phyloP scores from a whole-genome alignment of 1,139 yeast genomes.

The Kodamaea plutei region DNA sequence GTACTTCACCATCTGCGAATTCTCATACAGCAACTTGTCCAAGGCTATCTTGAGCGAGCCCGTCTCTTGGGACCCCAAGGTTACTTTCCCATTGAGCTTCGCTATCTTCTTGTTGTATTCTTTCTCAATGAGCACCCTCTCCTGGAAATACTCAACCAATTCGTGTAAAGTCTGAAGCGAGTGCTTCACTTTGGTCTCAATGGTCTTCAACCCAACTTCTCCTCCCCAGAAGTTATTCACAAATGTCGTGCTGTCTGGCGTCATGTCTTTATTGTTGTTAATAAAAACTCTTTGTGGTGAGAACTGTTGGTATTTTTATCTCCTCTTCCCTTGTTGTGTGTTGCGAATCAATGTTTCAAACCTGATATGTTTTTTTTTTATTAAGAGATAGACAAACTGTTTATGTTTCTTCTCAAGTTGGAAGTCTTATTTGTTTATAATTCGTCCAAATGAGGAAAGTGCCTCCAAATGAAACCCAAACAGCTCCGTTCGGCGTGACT shows the following conservation, averaged over 20 bases:
- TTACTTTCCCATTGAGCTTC: conserved; percentile 41
- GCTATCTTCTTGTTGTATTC: conserved; percentile 60
- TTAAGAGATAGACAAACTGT: too few relatives aligned
- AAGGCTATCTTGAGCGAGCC: conserved; percentile 58
- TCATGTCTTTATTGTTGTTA: conserved; percentile 1
- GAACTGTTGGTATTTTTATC: neutral
- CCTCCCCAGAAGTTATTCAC: conserved; percentile 53
- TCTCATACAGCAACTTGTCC: conserved; percentile 56
- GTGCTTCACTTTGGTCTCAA: conserved; percentile 47
- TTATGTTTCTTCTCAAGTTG: neutral
- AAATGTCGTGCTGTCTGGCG: conserved; percentile 23
- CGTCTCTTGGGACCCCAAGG: conserved; percentile 57
- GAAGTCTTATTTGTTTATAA: conserved; percentile 4
- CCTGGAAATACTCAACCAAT: conserved; percentile 43
- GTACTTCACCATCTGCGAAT: conserved; percentile 30
- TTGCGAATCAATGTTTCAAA: conserved; percentile 1
- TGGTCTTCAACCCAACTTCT: conserved; percentile 45
- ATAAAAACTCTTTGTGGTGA: conserved; percentile 1
- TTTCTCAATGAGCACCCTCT: conserved; percentile 60
- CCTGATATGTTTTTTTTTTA: too few relatives aligned
- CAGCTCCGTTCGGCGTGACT: too few relatives aligned
- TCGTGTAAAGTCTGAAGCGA: conserved; percentile 40
- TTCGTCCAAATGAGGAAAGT: neutral
- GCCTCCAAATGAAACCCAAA: too few relatives aligned
- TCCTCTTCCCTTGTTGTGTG: too few relatives aligned